A percentile compares a stretch with the other conserved stretches of the same genome.
Conservation (phyloP, 768 basidiomycete species). For the Chalciporus chontae region DNA sequence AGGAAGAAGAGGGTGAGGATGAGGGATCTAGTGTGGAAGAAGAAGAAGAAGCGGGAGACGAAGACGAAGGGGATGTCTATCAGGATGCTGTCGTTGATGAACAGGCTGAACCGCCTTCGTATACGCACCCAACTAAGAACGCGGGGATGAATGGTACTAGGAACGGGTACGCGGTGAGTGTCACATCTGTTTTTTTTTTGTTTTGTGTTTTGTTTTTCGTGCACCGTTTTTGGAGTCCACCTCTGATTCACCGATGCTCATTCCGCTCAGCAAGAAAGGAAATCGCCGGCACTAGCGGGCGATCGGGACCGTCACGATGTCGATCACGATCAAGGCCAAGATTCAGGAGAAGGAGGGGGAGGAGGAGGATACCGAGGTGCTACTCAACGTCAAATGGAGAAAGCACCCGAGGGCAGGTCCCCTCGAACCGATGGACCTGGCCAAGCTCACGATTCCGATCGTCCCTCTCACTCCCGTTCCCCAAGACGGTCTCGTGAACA, state of each 20-base stretch:
- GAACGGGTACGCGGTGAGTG: conserved; percentile 64
- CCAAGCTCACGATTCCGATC: conserved; percentile 6
- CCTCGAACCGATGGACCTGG: conserved; percentile 26
- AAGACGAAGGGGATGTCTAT: conserved; percentile 48
- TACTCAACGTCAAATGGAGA: conserved; percentile 66
- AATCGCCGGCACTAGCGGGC: conserved; percentile 20
- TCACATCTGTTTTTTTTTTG: too few species aligned
- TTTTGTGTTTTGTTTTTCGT: background rate
- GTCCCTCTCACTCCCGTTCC: too few species aligned
- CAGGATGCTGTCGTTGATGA: conserved; percentile 35
- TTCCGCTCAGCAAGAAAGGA: conserved; percentile 45
- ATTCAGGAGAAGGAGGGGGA: background rate
- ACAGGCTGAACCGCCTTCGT: conserved; percentile 59
- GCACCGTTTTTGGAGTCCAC: background rate
- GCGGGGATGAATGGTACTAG: conserved; percentile 34
- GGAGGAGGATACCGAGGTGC: conserved; percentile 35
- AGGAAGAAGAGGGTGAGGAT: conserved; percentile 48
- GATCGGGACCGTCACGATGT: background rate
- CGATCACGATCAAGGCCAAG: background rate
- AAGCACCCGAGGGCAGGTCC: conserved; percentile 60
- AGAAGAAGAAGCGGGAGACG: conserved; percentile 39
- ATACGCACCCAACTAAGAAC: conserved; percentile 46
- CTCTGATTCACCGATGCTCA: conserved; percentile 5
- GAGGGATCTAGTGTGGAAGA: conserved; percentile 53
- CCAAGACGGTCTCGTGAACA: background rate